Conservation (phyloP, 2,329 filamentous ascomycete species). For the Fusarium neocosmosporiellum region DNA sequence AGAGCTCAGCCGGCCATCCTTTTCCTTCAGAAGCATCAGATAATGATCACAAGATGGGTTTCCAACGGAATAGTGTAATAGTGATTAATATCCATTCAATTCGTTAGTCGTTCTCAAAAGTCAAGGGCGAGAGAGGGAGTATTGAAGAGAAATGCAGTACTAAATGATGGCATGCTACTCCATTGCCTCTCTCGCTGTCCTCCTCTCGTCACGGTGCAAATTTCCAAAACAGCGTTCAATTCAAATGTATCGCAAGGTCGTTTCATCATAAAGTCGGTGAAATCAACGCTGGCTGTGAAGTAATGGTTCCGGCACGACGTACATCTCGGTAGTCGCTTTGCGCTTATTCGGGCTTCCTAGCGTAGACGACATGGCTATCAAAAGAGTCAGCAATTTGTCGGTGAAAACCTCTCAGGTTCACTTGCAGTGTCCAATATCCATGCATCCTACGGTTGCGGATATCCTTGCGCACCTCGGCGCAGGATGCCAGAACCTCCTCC, state of each 20-base stretch:
- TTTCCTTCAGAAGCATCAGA: neutral
- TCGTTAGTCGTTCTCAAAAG: neutral
- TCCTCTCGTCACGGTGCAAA: neutral
- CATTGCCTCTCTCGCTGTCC: neutral
- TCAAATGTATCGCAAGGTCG: neutral
- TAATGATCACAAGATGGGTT: neutral
- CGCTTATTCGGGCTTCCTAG: conserved; percentile 2
- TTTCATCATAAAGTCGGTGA: neutral
- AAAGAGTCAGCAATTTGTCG: neutral
- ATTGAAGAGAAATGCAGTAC: too few relatives aligned
- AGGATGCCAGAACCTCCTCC: conserved; percentile 40
- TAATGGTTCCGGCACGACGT: neutral
- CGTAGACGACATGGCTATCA: conserved; percentile 25
- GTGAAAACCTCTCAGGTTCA: neutral
- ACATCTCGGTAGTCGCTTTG: neutral
- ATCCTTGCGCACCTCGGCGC: conserved; percentile 40
- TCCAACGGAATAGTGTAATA: neutral
- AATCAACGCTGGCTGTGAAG: neutral
- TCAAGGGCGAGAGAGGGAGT: neutral
- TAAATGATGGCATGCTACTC: neutral
- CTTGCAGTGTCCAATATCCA: conserved; percentile 43
- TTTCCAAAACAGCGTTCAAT: neutral
- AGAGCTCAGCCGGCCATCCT: neutral
- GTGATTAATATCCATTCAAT: neutral
- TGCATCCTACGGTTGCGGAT: conserved; percentile 42